Evolutionary conservation across 2,329 filamentous ascomycete species (phyloP), one percentile per base, ranked within the genome.

Genomic region (Apiospora malaysiana): DNA sequence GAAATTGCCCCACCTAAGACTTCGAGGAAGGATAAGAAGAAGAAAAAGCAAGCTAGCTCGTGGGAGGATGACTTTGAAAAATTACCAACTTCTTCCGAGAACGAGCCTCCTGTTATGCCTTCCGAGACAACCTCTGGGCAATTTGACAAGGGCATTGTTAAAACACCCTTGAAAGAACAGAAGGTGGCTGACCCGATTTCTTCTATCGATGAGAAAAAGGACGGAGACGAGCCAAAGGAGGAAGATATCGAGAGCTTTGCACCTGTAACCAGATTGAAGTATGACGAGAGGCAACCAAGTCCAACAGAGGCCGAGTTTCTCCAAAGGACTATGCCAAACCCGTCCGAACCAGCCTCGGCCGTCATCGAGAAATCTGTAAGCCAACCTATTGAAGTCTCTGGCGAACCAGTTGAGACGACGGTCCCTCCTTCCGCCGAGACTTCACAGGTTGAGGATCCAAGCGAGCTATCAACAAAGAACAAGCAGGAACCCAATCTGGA

Each of bases 1-100:
- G 51, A 59, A n/a, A 18, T 16, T 37, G 51, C 27, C 32, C 37
- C 51, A 9, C 27, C 27, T 27, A 37, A 40, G 72, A 81, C 74
- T 66, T 74, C 75, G 23, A 82, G 82, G 73, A 83, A 82, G 70
- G 75, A 78, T 70, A 81, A 81, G 75, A 81, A 81, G 79, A 83
- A 80, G 79, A 83, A 80, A 74, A 77, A 21, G 16, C 27, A 21
- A 27, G 21, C 27, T 3, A 59, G 27, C 51, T 32, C 27, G 5
- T 59, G 79, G 71, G 49, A 73, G 68, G 69, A 75, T 10, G 51
- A 37, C 16, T 16, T 37, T 37, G 27, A 16, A 59, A 27, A 59
- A 16, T 32, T 59, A 37, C 51, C 51, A 37, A 32, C 27, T 27
- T 14, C 49, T 8, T 32, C 49, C 49, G 14, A 32, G 49, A 56